phyloP scores from a whole-genome alignment of 495 filamentous ascomycete genomes.

The Ascobolus immersus region DNA sequence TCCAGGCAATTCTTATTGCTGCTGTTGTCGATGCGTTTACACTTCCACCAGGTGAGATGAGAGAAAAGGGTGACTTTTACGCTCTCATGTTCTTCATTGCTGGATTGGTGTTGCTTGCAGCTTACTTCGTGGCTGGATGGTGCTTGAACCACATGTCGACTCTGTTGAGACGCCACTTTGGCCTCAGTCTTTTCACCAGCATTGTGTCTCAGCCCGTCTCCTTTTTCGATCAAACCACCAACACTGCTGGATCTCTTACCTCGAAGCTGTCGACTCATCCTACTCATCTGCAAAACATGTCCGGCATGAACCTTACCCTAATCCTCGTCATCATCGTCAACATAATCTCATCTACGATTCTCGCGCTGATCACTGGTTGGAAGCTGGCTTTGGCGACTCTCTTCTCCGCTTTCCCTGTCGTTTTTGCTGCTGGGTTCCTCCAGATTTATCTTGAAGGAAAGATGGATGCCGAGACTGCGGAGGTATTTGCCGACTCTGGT shows the following conservation, averaged over 20 bases:
- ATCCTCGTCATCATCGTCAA: conserved; percentile 26
- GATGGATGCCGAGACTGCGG: conserved; percentile 27
- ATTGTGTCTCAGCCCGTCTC: conserved; percentile 20
- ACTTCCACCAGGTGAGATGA: conserved; percentile 4
- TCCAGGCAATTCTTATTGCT: conserved; percentile 17
- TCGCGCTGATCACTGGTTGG: conserved; percentile 32
- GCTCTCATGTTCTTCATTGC: conserved; percentile 31
- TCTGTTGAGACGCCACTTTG: conserved; percentile 9
- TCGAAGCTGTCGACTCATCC: conserved; percentile 32
- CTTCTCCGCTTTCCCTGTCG: conserved; percentile 27
- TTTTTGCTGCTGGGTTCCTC: conserved; percentile 26
- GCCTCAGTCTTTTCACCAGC: conserved; percentile 22
- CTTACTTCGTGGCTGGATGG: conserved; percentile 21
- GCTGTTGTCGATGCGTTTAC: conserved; percentile 15
- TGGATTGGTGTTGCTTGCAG: conserved; percentile 19
- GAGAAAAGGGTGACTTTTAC: conserved; percentile 24
- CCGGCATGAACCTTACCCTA: conserved; percentile 30
- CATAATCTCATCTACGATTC: conserved; percentile 25
- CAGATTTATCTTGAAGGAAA: conserved; percentile 27
- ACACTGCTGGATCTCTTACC: conserved; percentile 36
- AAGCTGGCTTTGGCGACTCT: conserved; percentile 31
- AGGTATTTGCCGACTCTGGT: conserved; percentile 16
- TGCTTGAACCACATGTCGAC: conserved; percentile 3
- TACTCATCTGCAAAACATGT: conserved; percentile 34
- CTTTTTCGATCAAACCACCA: conserved; percentile 39